Percentiles rank a stretch among this genome's conserved stretches.
These are phyloP conservation scores for Artemisia annua DNA, from an alignment of 129 eudicot genomes.

Conservation along the genomic window DNA sequence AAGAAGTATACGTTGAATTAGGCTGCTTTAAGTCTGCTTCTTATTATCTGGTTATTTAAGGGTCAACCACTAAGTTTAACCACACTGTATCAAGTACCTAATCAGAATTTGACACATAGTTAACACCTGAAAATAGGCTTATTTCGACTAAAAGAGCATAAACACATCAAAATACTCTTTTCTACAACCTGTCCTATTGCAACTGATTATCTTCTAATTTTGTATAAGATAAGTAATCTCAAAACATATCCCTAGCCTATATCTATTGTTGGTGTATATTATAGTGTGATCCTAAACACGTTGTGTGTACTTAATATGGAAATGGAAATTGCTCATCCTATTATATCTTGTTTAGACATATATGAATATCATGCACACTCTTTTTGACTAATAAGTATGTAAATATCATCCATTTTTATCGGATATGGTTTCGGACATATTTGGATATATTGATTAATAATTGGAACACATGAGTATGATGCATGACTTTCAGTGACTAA, in stretches of 20 bases:
- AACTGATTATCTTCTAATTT: too few species aligned
- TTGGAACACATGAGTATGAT: constrained; percentile 18
- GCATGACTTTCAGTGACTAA: neutral
- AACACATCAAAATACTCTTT: neutral
- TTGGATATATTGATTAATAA: constrained; percentile 4
- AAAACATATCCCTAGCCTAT: too few species aligned
- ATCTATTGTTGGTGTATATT: neutral
- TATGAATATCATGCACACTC: neutral
- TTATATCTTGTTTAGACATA: neutral
- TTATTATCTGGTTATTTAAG: too few species aligned
- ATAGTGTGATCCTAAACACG: neutral
- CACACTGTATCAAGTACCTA: too few species aligned
- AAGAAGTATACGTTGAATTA: neutral
- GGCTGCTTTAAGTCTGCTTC: too few species aligned
- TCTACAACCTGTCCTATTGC: too few species aligned
- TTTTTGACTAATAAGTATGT: neutral
- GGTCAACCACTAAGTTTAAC: too few species aligned
- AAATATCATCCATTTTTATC: constrained; percentile 1
- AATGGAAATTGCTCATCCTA: neutral
- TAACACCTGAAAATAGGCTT: too few species aligned
- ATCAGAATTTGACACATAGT: too few species aligned
- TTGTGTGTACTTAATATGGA: neutral
- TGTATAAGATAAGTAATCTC: too few species aligned
- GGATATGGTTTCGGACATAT: too few species aligned
- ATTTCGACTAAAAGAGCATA: too few species aligned